Evolutionary conservation across 2,329 filamentous ascomycete species (phyloP).

Genomic region (Blastomyces percursus): DNA sequence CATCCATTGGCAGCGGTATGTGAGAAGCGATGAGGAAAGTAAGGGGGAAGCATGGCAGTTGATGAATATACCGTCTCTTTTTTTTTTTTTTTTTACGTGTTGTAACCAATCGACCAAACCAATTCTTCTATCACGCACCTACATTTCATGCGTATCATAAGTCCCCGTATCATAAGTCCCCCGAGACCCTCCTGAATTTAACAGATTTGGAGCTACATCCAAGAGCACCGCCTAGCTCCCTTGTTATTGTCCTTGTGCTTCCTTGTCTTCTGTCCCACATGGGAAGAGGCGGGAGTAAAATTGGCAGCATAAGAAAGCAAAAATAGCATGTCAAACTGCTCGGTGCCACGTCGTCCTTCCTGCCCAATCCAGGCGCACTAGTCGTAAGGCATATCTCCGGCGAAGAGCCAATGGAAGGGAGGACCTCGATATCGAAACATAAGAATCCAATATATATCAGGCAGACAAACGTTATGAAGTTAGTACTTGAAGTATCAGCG

Average conservation of each 20-base stretch:
- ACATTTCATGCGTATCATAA: not conserved
- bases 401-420: not conserved
- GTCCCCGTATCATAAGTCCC: not conserved
- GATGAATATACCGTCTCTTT: not conserved
- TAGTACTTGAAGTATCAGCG: not conserved
- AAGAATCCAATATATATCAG: not conserved
- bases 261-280: not conserved
- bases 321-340: constrained; percentile 1
- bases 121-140: not conserved
- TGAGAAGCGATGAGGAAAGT: not conserved
- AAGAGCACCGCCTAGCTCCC: not conserved
- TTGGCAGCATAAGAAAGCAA: not conserved
- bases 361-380: constrained; percentile 5
- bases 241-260: not conserved
- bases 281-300: not conserved
- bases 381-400: not conserved
- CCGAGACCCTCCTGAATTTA: not conserved
- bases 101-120: not conserved
- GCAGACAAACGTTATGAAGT: not conserved
- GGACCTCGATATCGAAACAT: not conserved
- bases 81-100: no score
- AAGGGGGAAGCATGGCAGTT: not conserved
- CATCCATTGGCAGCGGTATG: not conserved
- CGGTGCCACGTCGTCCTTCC: constrained; percentile 8
- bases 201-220: not conserved